Base-by-base conservation (phyloP, 345 rosid species). In the Eucalyptus tenuipes region DNA sequence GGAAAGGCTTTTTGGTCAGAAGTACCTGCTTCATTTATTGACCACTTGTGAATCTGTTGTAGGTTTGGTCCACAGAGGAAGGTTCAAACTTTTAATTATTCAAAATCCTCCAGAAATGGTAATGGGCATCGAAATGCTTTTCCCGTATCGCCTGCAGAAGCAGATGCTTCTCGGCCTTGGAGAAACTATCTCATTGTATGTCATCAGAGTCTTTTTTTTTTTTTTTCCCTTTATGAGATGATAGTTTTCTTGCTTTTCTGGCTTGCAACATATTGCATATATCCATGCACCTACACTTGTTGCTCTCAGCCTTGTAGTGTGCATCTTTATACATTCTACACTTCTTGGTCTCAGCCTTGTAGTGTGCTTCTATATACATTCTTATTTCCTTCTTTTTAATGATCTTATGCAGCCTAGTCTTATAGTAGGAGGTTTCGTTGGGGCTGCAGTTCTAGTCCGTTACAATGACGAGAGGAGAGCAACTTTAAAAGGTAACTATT, bases 391-490 rank as follows among this genome's bases (percentile, higher is more conserved):
- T 71, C 45, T 18, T 33, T 71, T 71, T 1, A 2, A 18, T 75
- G 86, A 87, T 47, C 53, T 88, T 85, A 86, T 94, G 89, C 93
- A 97, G 99, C 98, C 98, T 50, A 90, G 92, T 89, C 90, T 91
- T 88, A 33, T 87, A 9, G 37, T 94, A 29, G 92, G 95, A 71
- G 97, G 96, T 55, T 93, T 97, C 88, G 89, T 89, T 57, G 99
- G 99, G 64, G 64, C 95, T 33, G 89, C 92, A n/a, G 10, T 93
- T 86, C 89, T 94, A 61, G 48, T 97, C 88, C 98, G 93, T 92
- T 95, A 92, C 79, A 97, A 98, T 90, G 99, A 96, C 10, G 96
- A 98, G 92, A 93, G 96, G 88, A 95, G 99, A 93, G 95, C 92
- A 42, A 61, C 94, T 90, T 90, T 89, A 1, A 94, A 91, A 93